Evolutionary conservation across 192 early-diverging fungal genomes (phyloP).

Genomic region (Backusella mclennaniae): DNA sequence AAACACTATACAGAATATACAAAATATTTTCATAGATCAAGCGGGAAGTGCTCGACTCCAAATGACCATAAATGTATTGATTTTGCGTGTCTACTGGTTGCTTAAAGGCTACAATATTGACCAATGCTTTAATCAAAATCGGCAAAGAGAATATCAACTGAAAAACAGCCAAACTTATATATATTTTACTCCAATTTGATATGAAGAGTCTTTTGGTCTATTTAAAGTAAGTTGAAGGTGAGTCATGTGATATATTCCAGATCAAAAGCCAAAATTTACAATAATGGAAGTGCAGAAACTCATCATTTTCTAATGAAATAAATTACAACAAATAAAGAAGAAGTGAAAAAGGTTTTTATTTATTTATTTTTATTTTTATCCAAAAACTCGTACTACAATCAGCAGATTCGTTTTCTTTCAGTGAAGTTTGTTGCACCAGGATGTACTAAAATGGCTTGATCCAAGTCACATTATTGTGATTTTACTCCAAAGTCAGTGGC

Average conservation of each 20-base stretch:
- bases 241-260: background rate
- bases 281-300: background rate
- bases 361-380: background rate
- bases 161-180: background rate
- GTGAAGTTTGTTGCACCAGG: background rate
- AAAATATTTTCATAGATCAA: background rate
- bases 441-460: background rate
- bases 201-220: slow-evolving; percentile 9
- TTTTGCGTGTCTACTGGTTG: background rate
- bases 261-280: background rate
- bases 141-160: background rate
- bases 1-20: slow-evolving; percentile 2
- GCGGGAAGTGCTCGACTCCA: background rate
- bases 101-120: background rate
- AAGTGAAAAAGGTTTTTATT: too few relatives aligned
- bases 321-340: background rate
- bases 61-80: background rate
- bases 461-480: background rate
- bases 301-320: background rate
- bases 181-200: slow-evolving; percentile 9
- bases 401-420: background rate
- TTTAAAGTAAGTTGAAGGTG: background rate
- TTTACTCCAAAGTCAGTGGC: background rate
- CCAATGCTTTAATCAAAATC: background rate
- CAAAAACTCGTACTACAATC: background rate